phyloP scores from a whole-genome alignment of 208 protist species.

The Crithidia fasciculata region DNA sequence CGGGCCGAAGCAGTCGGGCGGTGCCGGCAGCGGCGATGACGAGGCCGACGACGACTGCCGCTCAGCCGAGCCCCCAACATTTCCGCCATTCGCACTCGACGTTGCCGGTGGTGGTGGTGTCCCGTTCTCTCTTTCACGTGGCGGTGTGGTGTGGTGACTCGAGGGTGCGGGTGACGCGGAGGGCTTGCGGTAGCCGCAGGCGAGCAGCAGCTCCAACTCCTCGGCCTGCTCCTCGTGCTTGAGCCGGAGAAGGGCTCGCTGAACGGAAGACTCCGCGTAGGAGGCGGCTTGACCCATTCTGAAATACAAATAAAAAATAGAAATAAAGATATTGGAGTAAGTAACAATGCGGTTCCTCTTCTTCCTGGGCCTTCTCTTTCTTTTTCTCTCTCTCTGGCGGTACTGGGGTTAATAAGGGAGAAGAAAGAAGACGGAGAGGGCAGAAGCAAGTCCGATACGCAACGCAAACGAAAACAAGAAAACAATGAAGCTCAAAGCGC shows the following conservation, averaged over 20 bases:
- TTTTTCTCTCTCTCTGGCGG: no score
- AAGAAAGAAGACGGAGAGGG: no score
- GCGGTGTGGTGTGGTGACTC: not conserved
- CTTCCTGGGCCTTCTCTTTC: no score
- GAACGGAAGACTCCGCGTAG: slow-evolving; percentile 54
- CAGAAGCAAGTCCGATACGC: no score
- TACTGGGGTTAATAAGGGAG: no score
- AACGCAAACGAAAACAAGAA: no score
- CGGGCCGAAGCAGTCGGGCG: slow-evolving; percentile 33
- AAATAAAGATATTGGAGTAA: no score
- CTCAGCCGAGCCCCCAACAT: not conserved
- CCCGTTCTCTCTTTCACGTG: not conserved
- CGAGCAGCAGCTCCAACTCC: slow-evolving; percentile 36
- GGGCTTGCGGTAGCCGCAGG: slow-evolving; percentile 35
- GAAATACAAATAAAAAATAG: not conserved
- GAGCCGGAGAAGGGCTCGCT: slow-evolving; percentile 40
- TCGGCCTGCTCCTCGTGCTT: slow-evolving; percentile 41
- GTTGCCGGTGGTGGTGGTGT: no score
- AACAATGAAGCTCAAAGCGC: no score
- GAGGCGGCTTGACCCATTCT: slow-evolving; percentile 62
- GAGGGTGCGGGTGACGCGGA: not conserved
- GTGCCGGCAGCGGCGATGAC: slow-evolving; percentile 15
- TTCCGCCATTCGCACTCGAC: no score
- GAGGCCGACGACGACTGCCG: not conserved
- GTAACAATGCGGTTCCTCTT: no score